phyloP scores from a whole-genome alignment of 2,329 filamentous ascomycete species.

The Trichoderma koningiopsis region DNA sequence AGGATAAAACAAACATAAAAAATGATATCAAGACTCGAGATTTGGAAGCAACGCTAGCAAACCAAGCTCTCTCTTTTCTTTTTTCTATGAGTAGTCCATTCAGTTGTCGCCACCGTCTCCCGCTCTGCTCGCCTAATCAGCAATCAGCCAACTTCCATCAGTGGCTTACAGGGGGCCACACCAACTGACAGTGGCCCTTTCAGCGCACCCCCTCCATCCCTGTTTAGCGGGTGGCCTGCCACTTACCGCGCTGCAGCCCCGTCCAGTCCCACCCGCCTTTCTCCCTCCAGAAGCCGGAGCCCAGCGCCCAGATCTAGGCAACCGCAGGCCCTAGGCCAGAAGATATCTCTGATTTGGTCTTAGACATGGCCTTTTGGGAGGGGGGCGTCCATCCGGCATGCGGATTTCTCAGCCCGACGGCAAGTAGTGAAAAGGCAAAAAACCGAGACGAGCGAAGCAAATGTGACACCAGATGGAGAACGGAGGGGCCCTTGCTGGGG shows the following conservation, averaged over 20 bases:
- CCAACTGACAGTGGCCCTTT: neutral
- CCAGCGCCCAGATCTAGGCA: slow-evolving; percentile 36
- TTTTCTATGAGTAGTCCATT: neutral
- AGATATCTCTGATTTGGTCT: slow-evolving; percentile 26
- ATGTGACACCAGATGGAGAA: slow-evolving; percentile 14
- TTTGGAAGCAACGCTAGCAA: neutral
- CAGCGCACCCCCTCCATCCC: slow-evolving; percentile 14
- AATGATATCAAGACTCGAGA: neutral
- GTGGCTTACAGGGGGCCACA: slow-evolving; percentile 26
- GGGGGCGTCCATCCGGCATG: slow-evolving; percentile 18
- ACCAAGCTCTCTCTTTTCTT: neutral
- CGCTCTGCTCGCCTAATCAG: neutral
- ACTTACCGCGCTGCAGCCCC: slow-evolving; percentile 23
- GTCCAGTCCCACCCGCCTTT: slow-evolving; percentile 3
- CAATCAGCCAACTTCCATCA: neutral
- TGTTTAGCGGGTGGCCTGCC: slow-evolving; percentile 22
- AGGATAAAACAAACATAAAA: neutral
- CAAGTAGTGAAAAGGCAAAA: neutral
- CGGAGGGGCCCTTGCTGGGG: neutral
- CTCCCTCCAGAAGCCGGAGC: slow-evolving; percentile 24
- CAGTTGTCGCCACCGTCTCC: neutral
- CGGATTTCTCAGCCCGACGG: slow-evolving; percentile 5
- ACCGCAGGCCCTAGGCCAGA: slow-evolving; percentile 36
- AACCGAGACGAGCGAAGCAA: neutral
- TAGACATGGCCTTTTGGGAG: slow-evolving; percentile 12